phyloP scores from a whole-genome alignment of 306 rosid species.

The Glycyrrhiza uralensis region DNA sequence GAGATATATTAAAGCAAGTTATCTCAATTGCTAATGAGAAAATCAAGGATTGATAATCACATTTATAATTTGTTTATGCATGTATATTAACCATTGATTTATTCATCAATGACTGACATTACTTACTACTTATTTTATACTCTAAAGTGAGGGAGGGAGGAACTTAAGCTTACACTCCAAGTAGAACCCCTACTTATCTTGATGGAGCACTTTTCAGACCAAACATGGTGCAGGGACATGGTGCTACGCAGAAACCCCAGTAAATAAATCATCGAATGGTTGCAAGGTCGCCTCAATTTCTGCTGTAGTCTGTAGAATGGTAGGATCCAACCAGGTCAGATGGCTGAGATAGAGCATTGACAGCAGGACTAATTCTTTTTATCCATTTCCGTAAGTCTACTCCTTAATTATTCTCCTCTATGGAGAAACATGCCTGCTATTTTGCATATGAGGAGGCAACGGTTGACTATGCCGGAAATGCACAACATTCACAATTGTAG shows the following conservation, averaged over 20 bases:
- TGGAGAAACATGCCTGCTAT: neutral
- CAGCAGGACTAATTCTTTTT: neutral
- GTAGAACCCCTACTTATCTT: neutral
- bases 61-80: no score
- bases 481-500: neutral
- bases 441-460: neutral
- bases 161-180: neutral
- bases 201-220: conserved; percentile 8
- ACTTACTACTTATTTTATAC: no score
- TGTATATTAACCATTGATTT: no score
- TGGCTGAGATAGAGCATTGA: neutral
- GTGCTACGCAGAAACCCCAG: neutral
- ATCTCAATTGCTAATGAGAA: no score
- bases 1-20: no score
- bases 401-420: neutral
- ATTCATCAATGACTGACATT: no score
- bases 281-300: neutral
- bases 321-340: neutral
- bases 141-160: neutral
- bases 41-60: no score
- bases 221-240: neutral
- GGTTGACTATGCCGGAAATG: neutral
- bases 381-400: neutral
- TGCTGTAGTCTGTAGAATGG: neutral
- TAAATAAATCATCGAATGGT: neutral